A percentile compares a stretch with the other conserved stretches of the same genome.
Evolutionary conservation across 2,329 filamentous ascomycete genomes (phyloP).

Genomic region (Penicillium sp.): DNA sequence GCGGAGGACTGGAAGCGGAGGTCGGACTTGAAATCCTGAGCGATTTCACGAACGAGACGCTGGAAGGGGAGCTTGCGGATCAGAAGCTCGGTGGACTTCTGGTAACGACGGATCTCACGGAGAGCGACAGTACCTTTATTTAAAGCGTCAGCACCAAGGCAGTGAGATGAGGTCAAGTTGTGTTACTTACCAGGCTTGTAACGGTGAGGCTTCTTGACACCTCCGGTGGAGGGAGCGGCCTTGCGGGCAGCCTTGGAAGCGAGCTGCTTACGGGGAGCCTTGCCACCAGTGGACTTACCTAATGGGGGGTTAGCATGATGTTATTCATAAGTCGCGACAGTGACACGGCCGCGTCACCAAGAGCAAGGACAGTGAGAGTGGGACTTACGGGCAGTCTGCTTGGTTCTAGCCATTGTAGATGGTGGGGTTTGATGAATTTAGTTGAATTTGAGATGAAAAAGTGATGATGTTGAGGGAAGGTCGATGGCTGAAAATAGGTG

Average conservation of each 20-base stretch:
- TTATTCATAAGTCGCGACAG: conserved; percentile 27
- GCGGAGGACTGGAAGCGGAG: conserved; percentile 98
- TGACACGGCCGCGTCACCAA: conserved; percentile 23
- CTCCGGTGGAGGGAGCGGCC: conserved; percentile 93
- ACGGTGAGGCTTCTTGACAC: conserved; percentile 94
- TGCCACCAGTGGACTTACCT: conserved; percentile 78
- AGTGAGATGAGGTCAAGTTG: neutral
- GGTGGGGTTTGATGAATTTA: conserved; percentile 36
- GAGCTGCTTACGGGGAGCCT: conserved; percentile 88
- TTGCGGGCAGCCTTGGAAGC: conserved; percentile 99
- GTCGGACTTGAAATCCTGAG: conserved; percentile 92
- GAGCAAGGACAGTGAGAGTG: conserved; percentile 28
- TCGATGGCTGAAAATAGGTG: conserved; percentile 32
- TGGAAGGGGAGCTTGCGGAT: conserved; percentile 98
- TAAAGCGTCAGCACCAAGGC: conserved; percentile 30
- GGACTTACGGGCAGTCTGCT: conserved; percentile 59
- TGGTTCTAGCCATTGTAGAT: conserved; percentile 55
- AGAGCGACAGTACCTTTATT: conserved; percentile 81
- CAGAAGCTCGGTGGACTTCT: conserved; percentile 94
- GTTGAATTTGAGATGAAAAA: conserved; percentile 35
- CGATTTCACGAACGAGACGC: conserved; percentile 95
- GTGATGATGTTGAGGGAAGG: conserved; percentile 34
- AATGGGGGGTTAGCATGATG: conserved; percentile 36
- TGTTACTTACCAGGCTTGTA: conserved; percentile 73
- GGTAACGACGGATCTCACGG: conserved; percentile 97